phyloP scores from a whole-genome alignment of 257 asterid species.

The Solanum pimpinellifolium region DNA sequence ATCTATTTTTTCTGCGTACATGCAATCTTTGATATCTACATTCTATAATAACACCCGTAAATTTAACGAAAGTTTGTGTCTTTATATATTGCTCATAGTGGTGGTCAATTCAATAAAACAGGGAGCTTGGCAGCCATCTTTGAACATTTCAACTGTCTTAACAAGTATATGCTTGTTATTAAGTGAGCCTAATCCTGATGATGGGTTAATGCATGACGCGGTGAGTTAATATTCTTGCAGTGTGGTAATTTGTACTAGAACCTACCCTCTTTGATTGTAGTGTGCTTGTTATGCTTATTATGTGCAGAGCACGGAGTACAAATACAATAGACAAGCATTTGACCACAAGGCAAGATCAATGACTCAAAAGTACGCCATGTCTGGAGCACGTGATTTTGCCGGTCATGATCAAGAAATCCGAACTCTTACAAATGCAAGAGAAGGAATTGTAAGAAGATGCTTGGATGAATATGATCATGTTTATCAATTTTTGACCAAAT shows the following conservation, averaged over 20 bases:
- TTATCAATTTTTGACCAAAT: background rate
- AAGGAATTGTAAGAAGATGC: constrained; percentile 24
- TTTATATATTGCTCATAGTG: background rate
- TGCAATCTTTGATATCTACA: background rate
- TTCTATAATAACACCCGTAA: background rate
- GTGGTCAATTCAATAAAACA: constrained; percentile 13
- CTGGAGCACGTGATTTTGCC: constrained; percentile 26
- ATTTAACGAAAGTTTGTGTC: background rate
- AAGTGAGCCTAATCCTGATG: constrained; percentile 88
- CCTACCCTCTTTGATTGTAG: background rate
- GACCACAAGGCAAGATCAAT: constrained; percentile 73
- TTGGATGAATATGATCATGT: background rate
- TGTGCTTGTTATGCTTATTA: background rate
- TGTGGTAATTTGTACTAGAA: background rate
- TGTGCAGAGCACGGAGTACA: constrained; percentile 78
- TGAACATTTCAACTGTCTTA: constrained; percentile 73
- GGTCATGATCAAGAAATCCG: constrained; percentile 15
- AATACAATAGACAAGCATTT: constrained; percentile 67
- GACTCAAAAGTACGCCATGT: constrained; percentile 59
- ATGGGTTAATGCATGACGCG: constrained; percentile 85
- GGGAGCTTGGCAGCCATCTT: constrained; percentile 95
- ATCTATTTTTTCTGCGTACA: background rate
- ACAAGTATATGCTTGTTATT: constrained; percentile 71
- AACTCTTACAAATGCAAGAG: constrained; percentile 15
- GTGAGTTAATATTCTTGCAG: constrained; percentile 30